Base-by-base conservation (phyloP, 148 eudicot genomes). In the Vaccinium corymbosum region DNA sequence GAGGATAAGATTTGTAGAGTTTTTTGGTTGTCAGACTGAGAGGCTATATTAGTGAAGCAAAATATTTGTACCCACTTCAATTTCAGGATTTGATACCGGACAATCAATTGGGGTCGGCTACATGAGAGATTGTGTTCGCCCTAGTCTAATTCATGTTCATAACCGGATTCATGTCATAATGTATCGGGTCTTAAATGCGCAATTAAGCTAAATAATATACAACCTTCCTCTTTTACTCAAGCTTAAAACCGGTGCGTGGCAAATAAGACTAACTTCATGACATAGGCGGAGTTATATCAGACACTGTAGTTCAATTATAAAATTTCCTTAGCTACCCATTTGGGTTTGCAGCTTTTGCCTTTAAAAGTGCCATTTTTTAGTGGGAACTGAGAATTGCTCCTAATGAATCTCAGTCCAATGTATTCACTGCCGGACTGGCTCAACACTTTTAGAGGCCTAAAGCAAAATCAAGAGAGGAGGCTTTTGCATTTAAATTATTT, bases 301-400 rank as follows among this genome's bases (percentile, higher is more conserved):
- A 64, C 32, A 68, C 7, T 68, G 2, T 27, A 29, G 73, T 68
- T 68, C 38, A 68, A 27, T 27, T 29, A 29, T 27, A 27, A 27
- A 68, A 68, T 13, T 68, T 29, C 73, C 17, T 11, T 25, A 0
- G 16, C 14, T 12, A 12, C 7, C 72, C 42, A 3, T 12, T 72
- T 56, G 53, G 83, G 35, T 81, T 49, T 66, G 75, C 29, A n/a
- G n/a, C 42, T 15, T 66, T 49, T 35, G 82, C 51, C 53, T 17
- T 11, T 9, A 19, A 4, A 20, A 68, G 25, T 38, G 70, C 22
- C 22, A 15, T 72, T 38, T 38, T 72, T 72, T 5, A 35, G 42
- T 29, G 7, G 48, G 20, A 71, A 35, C 3, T 35, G 27, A 19
- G 19, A 70, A 64, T 66, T 49, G n/a, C 12, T 16, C 20, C 50